Percentiles rank a stretch among this genome's conserved stretches.
These are phyloP conservation scores for Alloteropsis angusta DNA, from an alignment of 202 grass and related monocot species.

Conservation along the genomic window DNA sequence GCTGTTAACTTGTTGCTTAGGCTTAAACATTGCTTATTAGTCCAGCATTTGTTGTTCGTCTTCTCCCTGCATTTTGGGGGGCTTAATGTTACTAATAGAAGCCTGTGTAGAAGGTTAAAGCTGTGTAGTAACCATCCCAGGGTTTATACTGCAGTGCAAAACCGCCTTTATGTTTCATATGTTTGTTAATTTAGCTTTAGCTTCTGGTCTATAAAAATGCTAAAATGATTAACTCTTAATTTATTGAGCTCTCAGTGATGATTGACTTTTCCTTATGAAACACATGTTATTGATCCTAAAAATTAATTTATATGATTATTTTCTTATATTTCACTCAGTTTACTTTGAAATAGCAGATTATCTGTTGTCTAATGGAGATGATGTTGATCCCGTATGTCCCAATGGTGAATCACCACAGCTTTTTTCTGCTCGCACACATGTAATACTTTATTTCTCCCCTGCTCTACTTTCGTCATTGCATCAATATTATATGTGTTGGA, in stretches of 20 bases:
- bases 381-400: constrained; percentile 12
- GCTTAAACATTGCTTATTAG: background rate
- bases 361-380: constrained; percentile 17
- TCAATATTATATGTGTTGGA: background rate
- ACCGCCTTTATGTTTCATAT: background rate
- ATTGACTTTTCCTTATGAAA: background rate
- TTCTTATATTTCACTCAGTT: background rate
- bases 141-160: background rate
- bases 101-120: background rate
- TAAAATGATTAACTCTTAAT: background rate
- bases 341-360: background rate
- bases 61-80: background rate
- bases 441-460: constrained; percentile 10
- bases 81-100: background rate
- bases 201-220: background rate
- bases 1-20: background rate
- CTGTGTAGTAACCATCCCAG: background rate
- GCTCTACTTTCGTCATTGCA: background rate
- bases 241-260: background rate
- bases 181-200: background rate
- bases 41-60: background rate
- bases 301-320: too few relatives aligned
- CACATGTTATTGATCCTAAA: background rate
- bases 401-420: constrained; percentile 2
- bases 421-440: constrained; percentile 14